phyloP scores from a whole-genome alignment of 2,329 filamentous ascomycete species.

The Cercospora sojina region DNA sequence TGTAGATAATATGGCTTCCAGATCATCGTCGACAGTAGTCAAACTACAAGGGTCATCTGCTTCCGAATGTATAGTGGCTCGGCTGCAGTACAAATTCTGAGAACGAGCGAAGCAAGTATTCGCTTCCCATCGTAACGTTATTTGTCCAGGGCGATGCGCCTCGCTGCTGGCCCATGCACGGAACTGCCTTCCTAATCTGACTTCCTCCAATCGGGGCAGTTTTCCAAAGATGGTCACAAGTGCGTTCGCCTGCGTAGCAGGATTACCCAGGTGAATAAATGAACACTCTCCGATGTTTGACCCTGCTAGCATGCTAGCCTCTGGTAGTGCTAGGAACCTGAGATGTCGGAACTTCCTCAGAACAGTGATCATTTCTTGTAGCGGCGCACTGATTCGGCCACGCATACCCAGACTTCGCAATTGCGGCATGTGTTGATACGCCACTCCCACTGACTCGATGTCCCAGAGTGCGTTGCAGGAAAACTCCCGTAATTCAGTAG shows the following conservation, averaged over 20 bases:
- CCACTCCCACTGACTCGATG: neutral
- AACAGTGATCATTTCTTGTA: neutral
- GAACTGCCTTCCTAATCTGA: neutral
- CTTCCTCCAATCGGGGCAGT: neutral
- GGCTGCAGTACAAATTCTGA: neutral
- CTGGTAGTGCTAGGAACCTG: neutral
- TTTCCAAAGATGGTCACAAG: neutral
- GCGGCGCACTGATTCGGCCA: neutral
- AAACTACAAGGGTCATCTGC: neutral
- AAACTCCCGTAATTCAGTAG: neutral
- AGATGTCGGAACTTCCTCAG: neutral
- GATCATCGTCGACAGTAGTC: neutral
- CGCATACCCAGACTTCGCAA: neutral
- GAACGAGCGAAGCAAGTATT: neutral
- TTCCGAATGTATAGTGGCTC: neutral
- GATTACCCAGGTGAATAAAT: neutral
- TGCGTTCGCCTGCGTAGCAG: neutral
- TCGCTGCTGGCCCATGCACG: neutral
- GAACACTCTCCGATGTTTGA: neutral
- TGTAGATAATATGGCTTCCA: neutral
- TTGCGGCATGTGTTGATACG: neutral
- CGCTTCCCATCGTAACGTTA: neutral
- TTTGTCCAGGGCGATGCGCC: neutral
- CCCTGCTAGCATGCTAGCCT: neutral
- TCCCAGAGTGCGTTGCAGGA: conserved; percentile 5